Conservation (phyloP, 176 grass and related monocot genomes). For the Triticum urartu region DNA sequence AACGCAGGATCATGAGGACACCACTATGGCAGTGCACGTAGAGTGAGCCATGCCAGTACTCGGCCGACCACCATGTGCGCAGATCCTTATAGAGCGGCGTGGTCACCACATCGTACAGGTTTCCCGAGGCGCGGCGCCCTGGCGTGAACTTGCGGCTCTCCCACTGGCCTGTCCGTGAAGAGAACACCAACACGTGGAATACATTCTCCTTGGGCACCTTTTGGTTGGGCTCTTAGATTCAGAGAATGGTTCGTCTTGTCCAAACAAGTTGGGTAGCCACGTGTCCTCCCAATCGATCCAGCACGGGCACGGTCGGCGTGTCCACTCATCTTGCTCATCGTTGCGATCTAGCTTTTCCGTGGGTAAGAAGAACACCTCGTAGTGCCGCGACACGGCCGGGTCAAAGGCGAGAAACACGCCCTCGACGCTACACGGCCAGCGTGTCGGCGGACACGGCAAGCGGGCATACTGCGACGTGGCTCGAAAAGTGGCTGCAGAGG, state of each 20-base stretch:
- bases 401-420: conserved; percentile 15
- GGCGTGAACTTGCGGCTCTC: background rate
- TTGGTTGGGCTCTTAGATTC: too few relatives aligned
- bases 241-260: too few relatives aligned
- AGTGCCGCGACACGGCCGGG: background rate
- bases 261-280: too few relatives aligned
- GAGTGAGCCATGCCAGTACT: background rate
- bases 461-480: background rate
- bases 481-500: too few relatives aligned
- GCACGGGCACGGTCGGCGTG: background rate
- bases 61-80: background rate
- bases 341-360: background rate
- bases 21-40: background rate
- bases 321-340: background rate
- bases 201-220: background rate
- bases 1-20: background rate
- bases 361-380: background rate
- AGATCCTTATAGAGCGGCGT: background rate
- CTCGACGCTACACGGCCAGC: background rate
- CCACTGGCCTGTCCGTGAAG: background rate
- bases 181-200: background rate
- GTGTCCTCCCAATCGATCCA: too few relatives aligned
- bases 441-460: background rate
- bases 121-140: too few relatives aligned
- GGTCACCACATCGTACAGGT: background rate